These are phyloP conservation scores for Daldinia decipiens DNA, from an alignment of 495 filamentous ascomycete genomes.

Conservation along the genomic window DNA sequence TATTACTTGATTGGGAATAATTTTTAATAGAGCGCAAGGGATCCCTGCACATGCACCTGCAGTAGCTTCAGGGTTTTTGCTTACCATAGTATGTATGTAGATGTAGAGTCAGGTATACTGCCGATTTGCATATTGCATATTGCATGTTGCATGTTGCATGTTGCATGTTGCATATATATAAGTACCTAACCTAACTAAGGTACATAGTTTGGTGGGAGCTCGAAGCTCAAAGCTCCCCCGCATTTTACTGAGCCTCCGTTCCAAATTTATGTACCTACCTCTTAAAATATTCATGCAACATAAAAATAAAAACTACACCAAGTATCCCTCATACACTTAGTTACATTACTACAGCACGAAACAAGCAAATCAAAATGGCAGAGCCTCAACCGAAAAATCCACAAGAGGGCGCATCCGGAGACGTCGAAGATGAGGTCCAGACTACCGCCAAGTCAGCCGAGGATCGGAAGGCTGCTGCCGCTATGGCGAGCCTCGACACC, in stretches of 20 bases:
- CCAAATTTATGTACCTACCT: background rate
- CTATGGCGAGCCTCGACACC: conserved; percentile 78
- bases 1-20: too few relatives aligned
- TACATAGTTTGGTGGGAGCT: background rate
- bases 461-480: conserved; percentile 90
- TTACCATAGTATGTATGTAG: background rate
- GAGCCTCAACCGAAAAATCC: conserved; percentile 66
- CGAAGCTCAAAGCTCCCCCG: too few relatives aligned
- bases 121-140: background rate
- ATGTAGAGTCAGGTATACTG: background rate
- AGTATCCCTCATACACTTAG: background rate
- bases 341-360: background rate
- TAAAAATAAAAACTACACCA: background rate
- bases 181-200: too few relatives aligned
- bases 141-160: background rate
- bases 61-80: background rate
- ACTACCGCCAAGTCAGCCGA: conserved; percentile 76
- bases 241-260: background rate
- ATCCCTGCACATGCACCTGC: background rate
- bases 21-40: background rate
- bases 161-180: background rate
- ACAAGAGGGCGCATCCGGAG: conserved; percentile 68
- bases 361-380: conserved; percentile 58
- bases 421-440: conserved; percentile 69
- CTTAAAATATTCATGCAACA: too few relatives aligned